Conservation (phyloP, 1,284 basidiomycete species). For the Malassezia brasiliensis region DNA sequence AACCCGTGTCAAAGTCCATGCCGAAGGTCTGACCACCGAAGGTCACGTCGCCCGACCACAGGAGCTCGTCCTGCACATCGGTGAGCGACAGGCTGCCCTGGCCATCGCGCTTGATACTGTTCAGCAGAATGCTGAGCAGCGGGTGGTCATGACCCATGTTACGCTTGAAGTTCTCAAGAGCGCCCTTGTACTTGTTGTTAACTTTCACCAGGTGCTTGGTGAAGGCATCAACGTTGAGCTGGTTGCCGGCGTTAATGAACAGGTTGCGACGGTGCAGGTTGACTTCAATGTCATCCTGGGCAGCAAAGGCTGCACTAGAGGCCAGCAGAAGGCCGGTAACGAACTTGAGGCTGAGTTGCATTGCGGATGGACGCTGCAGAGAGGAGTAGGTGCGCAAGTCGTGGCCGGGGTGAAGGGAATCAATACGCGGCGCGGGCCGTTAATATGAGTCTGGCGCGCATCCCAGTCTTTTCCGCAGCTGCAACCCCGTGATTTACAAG, state of each 20-base stretch:
- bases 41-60: slow-evolving; percentile 40
- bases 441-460: too few relatives aligned
- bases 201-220: background rate
- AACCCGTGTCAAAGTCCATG: slow-evolving; percentile 47
- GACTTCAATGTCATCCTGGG: background rate
- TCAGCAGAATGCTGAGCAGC: slow-evolving; percentile 18
- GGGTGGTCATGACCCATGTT: slow-evolving; percentile 37
- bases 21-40: slow-evolving; percentile 33
- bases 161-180: slow-evolving; percentile 24
- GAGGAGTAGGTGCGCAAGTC: too few relatives aligned
- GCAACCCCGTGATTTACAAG: too few relatives aligned
- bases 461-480: too few relatives aligned
- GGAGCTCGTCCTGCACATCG: slow-evolving; percentile 25
- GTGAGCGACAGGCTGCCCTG: slow-evolving; percentile 27
- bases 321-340: slow-evolving; percentile 9
- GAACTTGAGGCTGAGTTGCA: slow-evolving; percentile 6
- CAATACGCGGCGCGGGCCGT: too few relatives aligned
- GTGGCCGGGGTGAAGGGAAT: too few relatives aligned
- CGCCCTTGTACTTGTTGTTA: slow-evolving; percentile 9
- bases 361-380: background rate
- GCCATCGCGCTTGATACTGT: slow-evolving; percentile 20
- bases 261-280: slow-evolving; percentile 7
- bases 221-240: slow-evolving; percentile 11
- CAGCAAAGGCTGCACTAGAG: background rate
- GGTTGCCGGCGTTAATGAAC: background rate